Evolutionary conservation across 164 flowering plant genomes (phyloP).

Genomic region (Tinospora cordifolia): DNA sequence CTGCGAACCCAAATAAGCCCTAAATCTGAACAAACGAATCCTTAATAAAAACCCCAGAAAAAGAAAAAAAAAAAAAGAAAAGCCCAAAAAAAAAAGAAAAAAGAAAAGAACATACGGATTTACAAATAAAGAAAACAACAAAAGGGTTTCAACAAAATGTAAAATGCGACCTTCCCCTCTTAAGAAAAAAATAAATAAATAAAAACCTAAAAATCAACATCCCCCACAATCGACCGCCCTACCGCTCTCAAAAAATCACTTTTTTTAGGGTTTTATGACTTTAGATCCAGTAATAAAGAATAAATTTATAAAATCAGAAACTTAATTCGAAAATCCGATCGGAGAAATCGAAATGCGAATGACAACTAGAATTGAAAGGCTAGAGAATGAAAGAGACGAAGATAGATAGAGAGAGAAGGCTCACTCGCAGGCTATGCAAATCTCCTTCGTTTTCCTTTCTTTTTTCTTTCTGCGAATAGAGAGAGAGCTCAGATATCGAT

Average conservation of each 20-base stretch:
- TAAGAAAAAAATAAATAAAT: not conserved
- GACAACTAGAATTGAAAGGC: not conserved
- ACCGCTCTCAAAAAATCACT: not conserved
- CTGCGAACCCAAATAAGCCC: not conserved
- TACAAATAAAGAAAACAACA: not conserved
- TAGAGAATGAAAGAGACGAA: not conserved
- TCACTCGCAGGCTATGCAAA: slow-evolving; percentile 13
- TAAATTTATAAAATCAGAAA: not conserved
- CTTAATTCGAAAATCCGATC: slow-evolving; percentile 7
- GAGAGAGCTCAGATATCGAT: slow-evolving; percentile 3
- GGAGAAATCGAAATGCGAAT: slow-evolving; percentile 13
- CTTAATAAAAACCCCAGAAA: not conserved
- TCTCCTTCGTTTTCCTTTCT: slow-evolving; percentile 2
- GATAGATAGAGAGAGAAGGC: slow-evolving; percentile 23
- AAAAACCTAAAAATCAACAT: not conserved
- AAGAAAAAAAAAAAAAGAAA: not conserved
- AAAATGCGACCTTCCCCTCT: not conserved
- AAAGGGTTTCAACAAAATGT: not conserved
- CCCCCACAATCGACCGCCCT: not conserved
- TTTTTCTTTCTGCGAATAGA: not conserved
- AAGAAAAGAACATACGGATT: not conserved
- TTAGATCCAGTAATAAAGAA: not conserved
- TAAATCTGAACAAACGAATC: not conserved
- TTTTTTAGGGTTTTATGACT: slow-evolving; percentile 3
- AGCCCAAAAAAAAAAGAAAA: no score